Base-by-base conservation (phyloP, 805 yeast genomes). In the Saturnispora halmiae region DNA sequence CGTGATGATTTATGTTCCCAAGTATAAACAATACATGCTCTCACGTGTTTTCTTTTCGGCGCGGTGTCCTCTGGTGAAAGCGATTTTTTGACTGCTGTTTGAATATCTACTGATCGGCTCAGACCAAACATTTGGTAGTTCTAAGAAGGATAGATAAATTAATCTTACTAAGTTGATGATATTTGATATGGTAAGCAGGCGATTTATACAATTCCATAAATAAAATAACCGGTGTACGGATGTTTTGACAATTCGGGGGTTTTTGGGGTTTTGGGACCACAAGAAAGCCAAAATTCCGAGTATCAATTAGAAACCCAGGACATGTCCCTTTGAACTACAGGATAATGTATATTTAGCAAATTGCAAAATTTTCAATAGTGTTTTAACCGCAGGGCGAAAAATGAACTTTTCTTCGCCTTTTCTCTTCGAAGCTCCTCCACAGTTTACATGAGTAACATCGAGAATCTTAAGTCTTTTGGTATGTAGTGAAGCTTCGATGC, bases 21-120 rank as follows among this genome's bases (percentile, higher is more conserved):
- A 1, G 96, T 86, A 61, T 81, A 88, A 29, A 90, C 95, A 45
- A 88, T 88, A 65, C 96, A 86, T 2, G 94, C 86, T 54, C 98
- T 70, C 5, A 90, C 97, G 62, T 90, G 98, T 59, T 90, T 90
- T 51, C 98, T 70, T 61, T 90, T 90, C 1, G 98, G 96, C 0
- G 96, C 94, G 4, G 82, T 72, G 56, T 87, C 96, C 20, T 87
- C 96, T 15, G 73, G 48, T 20, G 81, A 79, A 44, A 94, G 82
- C 0, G 98, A 96, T 65, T 90, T 90, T 56, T 76, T 79, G 51
- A 83, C 76, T 50, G 78, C 58, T 3, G 64, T 59, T 15, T 58
- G 63, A 30, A 73, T 50, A 41, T 72, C 72, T 2, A 65, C 72
- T 3, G 59, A 48, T 34, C 62, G 53, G 8, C 46, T 43, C 6